These are phyloP conservation scores for Calonectria leucothoes DNA, from an alignment of 2,329 filamentous ascomycete species.

Conservation along the genomic window DNA sequence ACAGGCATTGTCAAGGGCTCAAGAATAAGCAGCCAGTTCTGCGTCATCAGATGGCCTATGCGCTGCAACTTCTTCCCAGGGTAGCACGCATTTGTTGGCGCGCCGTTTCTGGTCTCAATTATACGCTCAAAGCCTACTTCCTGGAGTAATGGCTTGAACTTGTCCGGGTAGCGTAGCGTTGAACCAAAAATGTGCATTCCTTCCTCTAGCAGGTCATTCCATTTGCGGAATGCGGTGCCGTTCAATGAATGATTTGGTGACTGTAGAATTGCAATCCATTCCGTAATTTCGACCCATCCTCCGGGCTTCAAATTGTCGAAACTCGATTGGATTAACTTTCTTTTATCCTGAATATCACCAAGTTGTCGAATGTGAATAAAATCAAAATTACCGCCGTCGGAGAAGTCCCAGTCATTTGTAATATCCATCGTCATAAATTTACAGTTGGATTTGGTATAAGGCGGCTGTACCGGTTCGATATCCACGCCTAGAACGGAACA, in stretches of 20 bases:
- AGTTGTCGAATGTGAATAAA: not conserved
- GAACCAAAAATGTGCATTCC: slow-evolving; percentile 31
- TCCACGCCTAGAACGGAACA: slow-evolving; percentile 37
- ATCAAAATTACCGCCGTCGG: not conserved
- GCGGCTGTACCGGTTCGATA: slow-evolving; percentile 30
- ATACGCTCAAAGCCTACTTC: slow-evolving; percentile 33
- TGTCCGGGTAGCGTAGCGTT: slow-evolving; percentile 29
- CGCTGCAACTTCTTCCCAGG: slow-evolving; percentile 37
- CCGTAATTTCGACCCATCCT: slow-evolving; percentile 39
- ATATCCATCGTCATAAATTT: not conserved
- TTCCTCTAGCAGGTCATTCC: slow-evolving; percentile 36
- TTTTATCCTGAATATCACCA: not conserved
- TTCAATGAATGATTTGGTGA: slow-evolving; percentile 37
- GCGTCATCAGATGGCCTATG: slow-evolving; percentile 37
- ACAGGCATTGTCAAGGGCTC: slow-evolving; percentile 37
- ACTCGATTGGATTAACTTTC: slow-evolving; percentile 24
- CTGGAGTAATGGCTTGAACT: slow-evolving; percentile 10
- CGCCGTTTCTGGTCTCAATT: slow-evolving; percentile 37
- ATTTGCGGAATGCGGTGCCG: slow-evolving; percentile 32
- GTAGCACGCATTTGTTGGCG: slow-evolving; percentile 39
- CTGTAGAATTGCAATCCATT: slow-evolving; percentile 38
- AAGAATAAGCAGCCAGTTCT: slow-evolving; percentile 37
- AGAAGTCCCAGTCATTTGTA: not conserved
- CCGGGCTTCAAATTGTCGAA: slow-evolving; percentile 36
- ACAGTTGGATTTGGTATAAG: slow-evolving; percentile 19